phyloP scores from a whole-genome alignment of 306 rosid species.

The Begonia peltatifolia region DNA sequence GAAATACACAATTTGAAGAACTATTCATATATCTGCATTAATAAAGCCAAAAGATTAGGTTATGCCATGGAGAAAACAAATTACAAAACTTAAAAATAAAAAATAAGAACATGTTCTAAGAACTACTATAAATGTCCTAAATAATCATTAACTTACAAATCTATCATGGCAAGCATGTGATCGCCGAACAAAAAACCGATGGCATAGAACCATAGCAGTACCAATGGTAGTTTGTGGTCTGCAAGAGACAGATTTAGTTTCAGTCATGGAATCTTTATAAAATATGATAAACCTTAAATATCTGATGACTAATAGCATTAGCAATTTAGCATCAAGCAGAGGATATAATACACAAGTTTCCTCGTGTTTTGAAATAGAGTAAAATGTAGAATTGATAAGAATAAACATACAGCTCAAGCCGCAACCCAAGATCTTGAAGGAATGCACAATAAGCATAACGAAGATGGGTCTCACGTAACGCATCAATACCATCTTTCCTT shows the following conservation, averaged over 20 bases:
- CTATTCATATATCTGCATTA: background rate
- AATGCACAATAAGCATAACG: slow-evolving; percentile 90
- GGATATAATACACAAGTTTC: too few species aligned
- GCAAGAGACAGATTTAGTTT: slow-evolving; percentile 21
- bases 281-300: background rate
- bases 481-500: slow-evolving; percentile 87
- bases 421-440: slow-evolving; percentile 84
- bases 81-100: too few species aligned
- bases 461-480: slow-evolving; percentile 65
- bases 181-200: slow-evolving; percentile 77
- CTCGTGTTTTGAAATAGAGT: too few species aligned
- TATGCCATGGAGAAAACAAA: too few species aligned
- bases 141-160: slow-evolving; percentile 52
- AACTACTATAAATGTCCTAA: slow-evolving; percentile 3
- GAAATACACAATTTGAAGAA: too few species aligned
- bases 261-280: too few species aligned
- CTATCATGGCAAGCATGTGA: slow-evolving; percentile 97
- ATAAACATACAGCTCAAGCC: slow-evolving; percentile 71
- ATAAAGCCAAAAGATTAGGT: too few species aligned
- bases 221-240: slow-evolving; percentile 94
- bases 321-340: too few species aligned
- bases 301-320: too few species aligned
- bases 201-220: slow-evolving; percentile 97
- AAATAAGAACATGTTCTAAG: background rate
- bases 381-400: too few species aligned